Evolutionary conservation across 176 grass and related monocot species (phyloP).

Genomic region (Urochloa ruziziensis): DNA sequence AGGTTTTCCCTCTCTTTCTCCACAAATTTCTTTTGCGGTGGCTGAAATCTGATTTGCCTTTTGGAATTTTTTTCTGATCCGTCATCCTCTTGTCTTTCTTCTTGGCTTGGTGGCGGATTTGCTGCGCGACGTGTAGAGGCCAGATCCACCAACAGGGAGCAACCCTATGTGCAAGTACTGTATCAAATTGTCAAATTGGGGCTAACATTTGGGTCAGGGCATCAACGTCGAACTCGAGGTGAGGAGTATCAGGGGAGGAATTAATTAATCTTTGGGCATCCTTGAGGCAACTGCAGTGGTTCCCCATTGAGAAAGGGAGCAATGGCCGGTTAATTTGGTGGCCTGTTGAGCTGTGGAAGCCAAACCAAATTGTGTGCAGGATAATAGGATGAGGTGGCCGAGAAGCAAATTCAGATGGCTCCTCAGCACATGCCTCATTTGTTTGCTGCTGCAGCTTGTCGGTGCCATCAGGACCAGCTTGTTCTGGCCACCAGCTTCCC

Average conservation of each 20-base stretch:
- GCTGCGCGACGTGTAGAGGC: background rate
- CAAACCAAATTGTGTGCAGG: background rate
- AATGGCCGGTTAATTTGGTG: constrained; percentile 18
- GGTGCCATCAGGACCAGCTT: constrained; percentile 36
- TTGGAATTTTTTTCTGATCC: background rate
- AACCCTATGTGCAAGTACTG: background rate
- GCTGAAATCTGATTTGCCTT: background rate
- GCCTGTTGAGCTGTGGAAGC: background rate
- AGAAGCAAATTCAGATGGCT: constrained; percentile 43
- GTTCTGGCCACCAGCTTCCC: constrained; percentile 15
- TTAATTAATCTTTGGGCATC: background rate
- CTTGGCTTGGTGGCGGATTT: background rate
- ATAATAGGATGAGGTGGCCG: constrained; percentile 28
- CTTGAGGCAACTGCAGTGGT: background rate
- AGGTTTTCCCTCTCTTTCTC: background rate
- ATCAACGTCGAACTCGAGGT: background rate
- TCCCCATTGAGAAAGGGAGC: background rate
- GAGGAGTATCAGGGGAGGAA: background rate
- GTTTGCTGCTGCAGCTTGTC: constrained; percentile 38
- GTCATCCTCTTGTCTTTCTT: background rate
- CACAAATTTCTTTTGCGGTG: background rate
- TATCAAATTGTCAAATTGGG: background rate
- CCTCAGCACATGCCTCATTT: constrained; percentile 36
- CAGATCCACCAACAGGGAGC: background rate
- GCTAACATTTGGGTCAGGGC: background rate